Evolutionary conservation across 768 basidiomycete species (phyloP).

Genomic region (Lactifluus piperatus): DNA sequence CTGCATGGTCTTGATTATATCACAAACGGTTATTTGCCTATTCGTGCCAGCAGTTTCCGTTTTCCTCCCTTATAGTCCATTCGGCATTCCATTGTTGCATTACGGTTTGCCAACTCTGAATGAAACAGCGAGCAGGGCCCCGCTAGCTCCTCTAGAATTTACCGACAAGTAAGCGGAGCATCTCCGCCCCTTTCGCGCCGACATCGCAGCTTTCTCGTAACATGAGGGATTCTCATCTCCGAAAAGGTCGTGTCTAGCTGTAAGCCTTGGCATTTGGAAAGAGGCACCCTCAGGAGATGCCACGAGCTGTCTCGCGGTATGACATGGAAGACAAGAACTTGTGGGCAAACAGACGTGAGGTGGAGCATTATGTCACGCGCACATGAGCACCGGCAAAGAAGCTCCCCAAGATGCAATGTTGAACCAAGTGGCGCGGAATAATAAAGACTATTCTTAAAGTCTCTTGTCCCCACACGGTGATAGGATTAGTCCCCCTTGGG

Average conservation of each 20-base stretch:
- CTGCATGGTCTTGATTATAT: not conserved
- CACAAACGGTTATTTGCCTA: not conserved
- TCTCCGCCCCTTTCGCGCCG: not conserved
- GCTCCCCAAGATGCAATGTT: too few species aligned
- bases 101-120: not conserved
- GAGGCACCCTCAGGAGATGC: not conserved
- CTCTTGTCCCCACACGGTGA: too few species aligned
- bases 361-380: not conserved
- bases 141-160: not conserved
- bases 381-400: too few species aligned
- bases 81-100: not conserved
- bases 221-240: not conserved
- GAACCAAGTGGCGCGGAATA: not conserved
- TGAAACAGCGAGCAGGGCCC: not conserved
- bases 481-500: too few species aligned
- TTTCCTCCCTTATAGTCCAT: not conserved
- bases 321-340: not conserved
- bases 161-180: not conserved
- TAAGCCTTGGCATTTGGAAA: not conserved
- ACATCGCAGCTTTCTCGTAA: not conserved
- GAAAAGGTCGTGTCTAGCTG: not conserved
- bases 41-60: not conserved
- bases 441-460: not conserved
- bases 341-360: not conserved
- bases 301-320: not conserved